Evolutionary conservation across 1,284 basidiomycete genomes (phyloP).

Genomic region (Malassezia obtusa): DNA sequence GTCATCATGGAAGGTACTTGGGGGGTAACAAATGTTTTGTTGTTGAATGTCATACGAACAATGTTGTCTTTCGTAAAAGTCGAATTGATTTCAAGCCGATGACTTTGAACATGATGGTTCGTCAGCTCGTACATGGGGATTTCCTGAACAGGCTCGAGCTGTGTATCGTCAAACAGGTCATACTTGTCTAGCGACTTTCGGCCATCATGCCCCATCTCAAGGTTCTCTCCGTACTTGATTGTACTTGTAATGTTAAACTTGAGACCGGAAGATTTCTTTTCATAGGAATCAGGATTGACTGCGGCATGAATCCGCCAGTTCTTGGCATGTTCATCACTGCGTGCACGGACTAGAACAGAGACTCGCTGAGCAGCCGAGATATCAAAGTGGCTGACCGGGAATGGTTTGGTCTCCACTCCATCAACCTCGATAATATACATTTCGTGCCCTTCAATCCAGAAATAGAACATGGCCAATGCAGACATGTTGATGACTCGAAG

Average conservation of each 20-base stretch:
- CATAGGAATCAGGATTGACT: slow-evolving; percentile 60
- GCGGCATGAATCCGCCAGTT: slow-evolving; percentile 86
- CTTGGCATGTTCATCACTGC: slow-evolving; percentile 61
- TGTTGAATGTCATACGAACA: slow-evolving; percentile 50
- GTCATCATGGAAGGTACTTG: slow-evolving; percentile 54
- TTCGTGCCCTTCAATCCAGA: slow-evolving; percentile 71
- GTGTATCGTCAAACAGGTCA: slow-evolving; percentile 50
- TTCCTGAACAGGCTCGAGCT: slow-evolving; percentile 48
- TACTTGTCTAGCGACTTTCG: slow-evolving; percentile 18
- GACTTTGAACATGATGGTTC: slow-evolving; percentile 44
- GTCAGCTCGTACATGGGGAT: slow-evolving; percentile 17
- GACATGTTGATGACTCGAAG: slow-evolving; percentile 69
- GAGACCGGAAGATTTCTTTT: slow-evolving; percentile 27
- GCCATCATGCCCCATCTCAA: slow-evolving; percentile 16
- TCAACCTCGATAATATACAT: slow-evolving; percentile 84
- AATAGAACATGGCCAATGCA: slow-evolving; percentile 34
- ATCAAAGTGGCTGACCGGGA: slow-evolving; percentile 36
- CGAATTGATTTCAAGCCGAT: slow-evolving; percentile 50
- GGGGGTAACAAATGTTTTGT: slow-evolving; percentile 50
- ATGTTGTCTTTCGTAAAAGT: slow-evolving; percentile 49
- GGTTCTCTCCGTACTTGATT: slow-evolving; percentile 29
- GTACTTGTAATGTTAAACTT: slow-evolving; percentile 39
- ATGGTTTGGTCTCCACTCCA: slow-evolving; percentile 8
- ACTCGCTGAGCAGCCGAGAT: slow-evolving; percentile 9
- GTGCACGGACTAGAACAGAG: slow-evolving; percentile 51